Evolutionary conservation across 1,284 basidiomycete species (phyloP).

Genomic region (Fomitopsis pinicola): DNA sequence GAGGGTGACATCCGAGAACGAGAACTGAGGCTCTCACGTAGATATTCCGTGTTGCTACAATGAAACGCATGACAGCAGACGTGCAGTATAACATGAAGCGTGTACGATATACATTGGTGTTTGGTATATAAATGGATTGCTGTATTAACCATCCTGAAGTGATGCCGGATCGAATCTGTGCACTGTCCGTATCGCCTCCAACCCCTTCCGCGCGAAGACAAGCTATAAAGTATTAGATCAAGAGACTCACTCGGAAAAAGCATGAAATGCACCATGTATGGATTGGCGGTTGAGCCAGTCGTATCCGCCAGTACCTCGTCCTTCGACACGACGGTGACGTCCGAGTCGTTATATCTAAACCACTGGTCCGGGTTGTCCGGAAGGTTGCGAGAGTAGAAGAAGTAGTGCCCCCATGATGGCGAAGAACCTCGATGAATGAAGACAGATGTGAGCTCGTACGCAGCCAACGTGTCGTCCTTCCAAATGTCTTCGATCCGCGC

Average conservation of each 20-base stretch:
- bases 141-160: conserved; percentile 10
- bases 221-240: conserved; percentile 40
- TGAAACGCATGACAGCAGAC: too few relatives aligned
- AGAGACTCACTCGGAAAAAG: neutral
- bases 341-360: conserved; percentile 96
- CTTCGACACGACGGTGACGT: conserved; percentile 70
- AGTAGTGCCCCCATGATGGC: conserved; percentile 84
- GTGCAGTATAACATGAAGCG: neutral
- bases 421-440: conserved; percentile 93
- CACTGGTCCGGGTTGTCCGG: conserved; percentile 75
- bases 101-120: neutral
- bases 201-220: conserved; percentile 75
- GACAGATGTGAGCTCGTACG: conserved; percentile 91
- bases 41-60: too few relatives aligned
- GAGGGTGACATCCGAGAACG: too few relatives aligned
- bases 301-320: conserved; percentile 77
- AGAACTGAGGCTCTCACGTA: too few relatives aligned
- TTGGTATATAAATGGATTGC: neutral
- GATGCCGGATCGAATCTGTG: conserved; percentile 46
- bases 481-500: conserved; percentile 74
- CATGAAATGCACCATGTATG: conserved; percentile 62
- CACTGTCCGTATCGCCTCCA: conserved; percentile 73
- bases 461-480: conserved; percentile 61
- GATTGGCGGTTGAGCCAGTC: conserved; percentile 77
- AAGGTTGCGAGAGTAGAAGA: conserved; percentile 82